A percentile compares a stretch with the other conserved stretches of the same genome.
These are phyloP conservation scores for Juglanconis sp. DNA, from an alignment of 2,329 filamentous ascomycete genomes.

Conservation along the genomic window DNA sequence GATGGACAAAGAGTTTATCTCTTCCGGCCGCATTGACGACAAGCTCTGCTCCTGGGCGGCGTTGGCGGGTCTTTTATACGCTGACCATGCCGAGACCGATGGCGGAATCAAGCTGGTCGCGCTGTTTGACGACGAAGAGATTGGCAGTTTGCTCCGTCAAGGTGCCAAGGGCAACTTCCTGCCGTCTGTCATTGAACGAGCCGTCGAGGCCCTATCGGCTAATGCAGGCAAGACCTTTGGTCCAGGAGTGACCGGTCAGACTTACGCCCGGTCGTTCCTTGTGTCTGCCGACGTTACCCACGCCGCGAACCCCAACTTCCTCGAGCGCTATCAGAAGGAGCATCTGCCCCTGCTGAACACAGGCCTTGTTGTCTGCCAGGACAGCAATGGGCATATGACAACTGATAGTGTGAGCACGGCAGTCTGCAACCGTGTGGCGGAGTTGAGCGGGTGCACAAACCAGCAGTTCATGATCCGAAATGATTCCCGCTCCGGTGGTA, in stretches of 20 bases:
- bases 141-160: conserved; percentile 85
- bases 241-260: conserved; percentile 68
- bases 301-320: conserved; percentile 92
- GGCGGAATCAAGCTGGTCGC: conserved; percentile 83
- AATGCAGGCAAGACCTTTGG: conserved; percentile 45
- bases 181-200: conserved; percentile 74
- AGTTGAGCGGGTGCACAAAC: conserved; percentile 66
- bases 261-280: conserved; percentile 88
- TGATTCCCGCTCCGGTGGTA: conserved; percentile 83
- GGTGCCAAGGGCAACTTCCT: conserved; percentile 89
- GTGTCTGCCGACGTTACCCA: conserved; percentile 92
- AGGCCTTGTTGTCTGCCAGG: conserved; percentile 74
- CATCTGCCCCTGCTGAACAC: conserved; percentile 88
- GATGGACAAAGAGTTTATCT: conserved; percentile 89
- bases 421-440: conserved; percentile 74
- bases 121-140: conserved; percentile 97
- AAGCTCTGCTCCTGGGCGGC: conserved; percentile 96
- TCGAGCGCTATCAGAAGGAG: conserved; percentile 75
- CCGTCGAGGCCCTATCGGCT: conserved; percentile 65
- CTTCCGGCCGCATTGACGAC: conserved; percentile 92
- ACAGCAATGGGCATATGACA: conserved; percentile 94
- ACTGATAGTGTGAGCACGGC: conserved; percentile 84
- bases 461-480: conserved; percentile 96
- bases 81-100: conserved; percentile 52
- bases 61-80: conserved; percentile 75